phyloP scores from a whole-genome alignment of 495 filamentous ascomycete species.

The Aspergillus indologenus region DNA sequence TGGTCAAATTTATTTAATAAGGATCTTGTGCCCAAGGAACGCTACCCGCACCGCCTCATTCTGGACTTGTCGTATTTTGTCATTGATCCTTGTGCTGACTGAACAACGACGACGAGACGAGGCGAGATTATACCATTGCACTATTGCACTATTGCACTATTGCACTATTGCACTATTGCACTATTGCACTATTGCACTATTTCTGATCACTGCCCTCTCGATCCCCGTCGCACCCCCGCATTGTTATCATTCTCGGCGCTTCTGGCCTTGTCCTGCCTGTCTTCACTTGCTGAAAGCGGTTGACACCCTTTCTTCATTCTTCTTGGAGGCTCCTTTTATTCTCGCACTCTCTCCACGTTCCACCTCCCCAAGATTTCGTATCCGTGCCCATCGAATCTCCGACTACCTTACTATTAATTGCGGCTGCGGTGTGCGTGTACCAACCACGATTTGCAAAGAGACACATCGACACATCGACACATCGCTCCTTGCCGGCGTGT shows the following conservation, averaged over 20 bases:
- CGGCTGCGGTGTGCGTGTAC: slow-evolving; percentile 1
- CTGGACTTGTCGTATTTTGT: slow-evolving; percentile 12
- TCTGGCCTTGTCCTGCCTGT: slow-evolving; percentile 13
- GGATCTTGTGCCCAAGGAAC: slow-evolving; percentile 16
- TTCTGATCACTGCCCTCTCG: background rate
- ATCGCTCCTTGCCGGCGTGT: slow-evolving; percentile 21
- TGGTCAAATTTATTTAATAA: slow-evolving; percentile 2
- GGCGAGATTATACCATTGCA: no score
- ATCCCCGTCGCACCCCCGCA: slow-evolving; percentile 10
- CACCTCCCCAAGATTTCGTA: background rate
- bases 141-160: no score
- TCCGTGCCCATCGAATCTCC: background rate
- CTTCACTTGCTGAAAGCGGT: slow-evolving; percentile 11
- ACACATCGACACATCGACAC: background rate
- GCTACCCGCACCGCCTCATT: slow-evolving; percentile 23
- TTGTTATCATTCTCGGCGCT: slow-evolving; percentile 13
- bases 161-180: no score
- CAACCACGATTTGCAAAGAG: background rate
- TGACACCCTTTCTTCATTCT: no score
- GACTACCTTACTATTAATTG: background rate
- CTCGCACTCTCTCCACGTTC: no score
- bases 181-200: no score
- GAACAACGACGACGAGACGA: no score
- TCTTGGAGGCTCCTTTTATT: no score
- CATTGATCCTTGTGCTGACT: slow-evolving; percentile 11